Evolutionary conservation across 2,329 filamentous ascomycete genomes (phyloP).

Genomic region (Alternaria consortialis): DNA sequence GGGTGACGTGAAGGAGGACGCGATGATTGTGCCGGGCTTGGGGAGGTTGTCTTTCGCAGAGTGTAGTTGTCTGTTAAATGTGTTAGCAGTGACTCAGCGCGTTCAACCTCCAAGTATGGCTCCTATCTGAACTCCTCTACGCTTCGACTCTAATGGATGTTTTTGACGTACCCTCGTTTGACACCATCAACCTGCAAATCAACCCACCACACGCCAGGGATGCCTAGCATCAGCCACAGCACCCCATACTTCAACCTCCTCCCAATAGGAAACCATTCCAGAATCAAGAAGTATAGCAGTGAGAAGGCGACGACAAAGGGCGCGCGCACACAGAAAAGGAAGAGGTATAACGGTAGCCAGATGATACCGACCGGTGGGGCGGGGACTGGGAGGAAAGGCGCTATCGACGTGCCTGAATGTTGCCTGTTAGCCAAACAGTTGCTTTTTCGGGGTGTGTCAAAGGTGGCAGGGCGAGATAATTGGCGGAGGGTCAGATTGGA

Average conservation of each 20-base stretch:
- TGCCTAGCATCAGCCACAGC: conserved; percentile 85
- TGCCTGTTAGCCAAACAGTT: conserved; percentile 20
- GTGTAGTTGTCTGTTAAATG: conserved; percentile 25
- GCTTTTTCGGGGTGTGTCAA: not conserved
- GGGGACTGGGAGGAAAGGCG: conserved; percentile 88
- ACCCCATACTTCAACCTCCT: conserved; percentile 79
- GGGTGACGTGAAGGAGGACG: conserved; percentile 89
- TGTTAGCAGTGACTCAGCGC: conserved; percentile 9
- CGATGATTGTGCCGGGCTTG: conserved; percentile 81
- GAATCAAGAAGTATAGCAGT: conserved; percentile 76
- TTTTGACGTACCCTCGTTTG: conserved; percentile 75
- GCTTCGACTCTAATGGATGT: not conserved
- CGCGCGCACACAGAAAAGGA: conserved; percentile 82
- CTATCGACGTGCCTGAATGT: conserved; percentile 84
- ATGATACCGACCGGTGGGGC: conserved; percentile 68
- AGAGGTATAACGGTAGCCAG: conserved; percentile 70
- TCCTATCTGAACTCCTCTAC: not conserved
- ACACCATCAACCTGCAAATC: conserved; percentile 98
- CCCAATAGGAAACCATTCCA: conserved; percentile 82
- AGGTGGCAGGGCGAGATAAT: too few species aligned
- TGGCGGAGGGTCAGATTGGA: not conserved
- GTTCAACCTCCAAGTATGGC: not conserved
- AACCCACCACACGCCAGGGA: conserved; percentile 97
- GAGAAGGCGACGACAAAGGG: conserved; percentile 76
- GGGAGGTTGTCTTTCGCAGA: conserved; percentile 70